Conservation (phyloP, 805 yeast species). For the Starmerella apicola region DNA sequence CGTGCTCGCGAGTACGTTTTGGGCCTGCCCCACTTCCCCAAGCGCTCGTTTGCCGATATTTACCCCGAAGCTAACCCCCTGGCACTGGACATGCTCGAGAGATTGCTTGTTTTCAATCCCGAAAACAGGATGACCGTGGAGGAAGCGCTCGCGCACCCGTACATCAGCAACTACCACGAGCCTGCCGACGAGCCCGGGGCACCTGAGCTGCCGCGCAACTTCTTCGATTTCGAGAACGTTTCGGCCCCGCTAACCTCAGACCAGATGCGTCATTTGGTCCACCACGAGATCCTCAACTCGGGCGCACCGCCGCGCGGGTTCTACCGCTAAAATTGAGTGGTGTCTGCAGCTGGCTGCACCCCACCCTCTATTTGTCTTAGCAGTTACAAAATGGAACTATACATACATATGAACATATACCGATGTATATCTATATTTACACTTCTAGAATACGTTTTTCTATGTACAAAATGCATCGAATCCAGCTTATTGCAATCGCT, state of each 20-base stretch:
- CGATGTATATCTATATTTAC: too few species aligned
- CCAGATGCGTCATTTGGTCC: conserved; percentile 67
- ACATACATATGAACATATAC: too few species aligned
- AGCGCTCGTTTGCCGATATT: conserved; percentile 24
- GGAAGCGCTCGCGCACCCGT: conserved; percentile 81
- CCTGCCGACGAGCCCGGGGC: conserved; percentile 61
- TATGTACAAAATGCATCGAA: neutral
- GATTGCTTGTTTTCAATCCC: conserved; percentile 81
- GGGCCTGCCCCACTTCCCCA: conserved; percentile 51
- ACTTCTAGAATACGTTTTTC: too few species aligned
- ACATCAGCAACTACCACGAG: conserved; percentile 81
- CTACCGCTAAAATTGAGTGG: too few species aligned
- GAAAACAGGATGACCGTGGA: conserved; percentile 71
- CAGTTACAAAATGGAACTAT: too few species aligned
- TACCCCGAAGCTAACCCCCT: conserved; percentile 80
- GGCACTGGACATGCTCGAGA: conserved; percentile 69
- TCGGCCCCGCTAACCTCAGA: conserved; percentile 44
- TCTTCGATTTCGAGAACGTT: conserved; percentile 67
- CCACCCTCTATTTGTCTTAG: too few species aligned
- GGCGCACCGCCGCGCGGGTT: neutral
- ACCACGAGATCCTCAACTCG: conserved; percentile 49
- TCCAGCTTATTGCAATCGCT: neutral
- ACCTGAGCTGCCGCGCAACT: conserved; percentile 68
- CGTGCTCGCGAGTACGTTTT: conserved; percentile 88
- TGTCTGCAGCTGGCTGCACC: too few species aligned